phyloP scores from a whole-genome alignment of 768 basidiomycete genomes.

The Suillus cothurnatus region DNA sequence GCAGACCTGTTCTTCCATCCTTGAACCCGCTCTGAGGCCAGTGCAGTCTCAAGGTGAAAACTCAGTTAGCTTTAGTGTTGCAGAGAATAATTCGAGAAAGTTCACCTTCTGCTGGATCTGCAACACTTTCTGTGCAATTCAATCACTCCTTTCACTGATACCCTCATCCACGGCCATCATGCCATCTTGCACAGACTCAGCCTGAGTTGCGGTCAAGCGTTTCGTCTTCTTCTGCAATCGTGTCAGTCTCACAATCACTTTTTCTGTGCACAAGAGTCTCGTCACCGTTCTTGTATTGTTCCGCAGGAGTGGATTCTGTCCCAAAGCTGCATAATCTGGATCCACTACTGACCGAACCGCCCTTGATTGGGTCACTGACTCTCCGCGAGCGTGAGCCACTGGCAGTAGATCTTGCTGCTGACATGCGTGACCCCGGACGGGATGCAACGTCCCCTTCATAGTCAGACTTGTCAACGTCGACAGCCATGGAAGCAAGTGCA shows the following conservation, averaged over 20 bases:
- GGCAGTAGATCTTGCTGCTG: slow-evolving; percentile 49
- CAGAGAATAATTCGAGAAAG: slow-evolving; percentile 8
- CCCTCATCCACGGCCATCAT: slow-evolving; percentile 88
- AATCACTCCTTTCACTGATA: slow-evolving; percentile 82
- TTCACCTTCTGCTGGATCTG: slow-evolving; percentile 90
- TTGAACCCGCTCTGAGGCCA: slow-evolving; percentile 56
- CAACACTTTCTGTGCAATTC: slow-evolving; percentile 84
- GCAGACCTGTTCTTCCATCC: slow-evolving; percentile 34
- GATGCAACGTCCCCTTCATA: slow-evolving; percentile 57
- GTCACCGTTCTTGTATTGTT: slow-evolving; percentile 55
- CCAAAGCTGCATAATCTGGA: slow-evolving; percentile 66
- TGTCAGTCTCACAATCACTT: slow-evolving; percentile 48
- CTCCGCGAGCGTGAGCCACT: slow-evolving; percentile 57
- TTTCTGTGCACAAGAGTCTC: slow-evolving; percentile 37
- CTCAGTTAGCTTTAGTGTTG: slow-evolving; percentile 9
- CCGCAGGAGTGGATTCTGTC: slow-evolving; percentile 81
- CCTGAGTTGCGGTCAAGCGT: slow-evolving; percentile 74
- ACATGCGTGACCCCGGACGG: slow-evolving; percentile 67
- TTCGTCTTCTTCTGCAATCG: slow-evolving; percentile 74
- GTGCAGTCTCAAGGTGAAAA: slow-evolving; percentile 71
- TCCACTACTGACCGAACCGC: slow-evolving; percentile 24
- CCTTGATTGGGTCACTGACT: slow-evolving; percentile 59
- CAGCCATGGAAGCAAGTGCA: slow-evolving; percentile 82
- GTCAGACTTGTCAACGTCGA: slow-evolving; percentile 74
- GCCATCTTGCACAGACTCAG: slow-evolving; percentile 68